Base-by-base conservation (phyloP, 352 stramenopile species). In the Pythium pectinolyticum region DNA sequence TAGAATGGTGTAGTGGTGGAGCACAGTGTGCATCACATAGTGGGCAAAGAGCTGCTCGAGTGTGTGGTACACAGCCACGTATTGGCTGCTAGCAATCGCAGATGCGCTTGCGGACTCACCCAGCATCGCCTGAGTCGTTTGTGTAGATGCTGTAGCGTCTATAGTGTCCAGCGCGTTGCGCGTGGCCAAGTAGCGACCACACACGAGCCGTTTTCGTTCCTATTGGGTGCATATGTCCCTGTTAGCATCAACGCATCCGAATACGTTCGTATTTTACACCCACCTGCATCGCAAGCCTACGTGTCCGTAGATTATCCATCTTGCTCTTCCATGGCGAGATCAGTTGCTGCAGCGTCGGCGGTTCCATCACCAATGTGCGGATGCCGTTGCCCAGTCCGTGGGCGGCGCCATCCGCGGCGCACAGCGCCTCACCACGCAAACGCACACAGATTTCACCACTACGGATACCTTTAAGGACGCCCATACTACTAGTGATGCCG, bases 361-460 rank as follows among this genome's bases (percentile, higher is more conserved):
- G 56, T 7, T 57, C 66, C 6, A 68, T 58, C 15, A 66, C 39
- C 4, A 88, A 61, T 30, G 28, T 47, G 10, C 20, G 51, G 11
- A 67, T n/a, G 5, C 22, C 53, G 14, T 17, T 8, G 11, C 51
- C 46, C 2, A 67, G 41, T 1, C 50, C 50, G 27, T 50, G 6
- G 5, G 32, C 48, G 32, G 58, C 63, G 19, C 68, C 73, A 9
- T 66, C 43, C n/a, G 52, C 52, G 2, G 53, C 41, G 41, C 46
- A 70, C 25, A 78, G 70, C 41, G 24, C 19, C 0, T 48, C n/a
- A 6, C 56, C 54, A 34, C 65, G 67, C 6, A 78, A 25, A 22
- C 74, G 77, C 39, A 80, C 72, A 28, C 82, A 83, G 52, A 87
- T 39, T 51, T 86, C 77, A 17, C 75, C 80, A 35, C 69, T 86